Evolutionary conservation across 23 red algal genomes (phyloP).

Genomic region (Agarophyton chilense): DNA sequence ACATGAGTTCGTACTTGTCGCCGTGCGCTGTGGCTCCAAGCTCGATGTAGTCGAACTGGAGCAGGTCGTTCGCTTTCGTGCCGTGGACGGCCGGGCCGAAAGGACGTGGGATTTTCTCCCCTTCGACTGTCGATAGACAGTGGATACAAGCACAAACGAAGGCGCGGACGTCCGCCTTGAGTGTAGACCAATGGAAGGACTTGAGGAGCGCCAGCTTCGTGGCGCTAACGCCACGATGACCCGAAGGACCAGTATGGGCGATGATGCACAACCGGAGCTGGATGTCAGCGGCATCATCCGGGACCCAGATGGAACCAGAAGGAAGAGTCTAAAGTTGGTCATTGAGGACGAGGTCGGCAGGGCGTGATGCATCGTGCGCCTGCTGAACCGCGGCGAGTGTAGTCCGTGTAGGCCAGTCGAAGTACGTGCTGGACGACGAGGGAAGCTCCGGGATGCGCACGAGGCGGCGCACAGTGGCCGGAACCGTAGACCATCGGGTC

Average conservation of each 20-base stretch:
- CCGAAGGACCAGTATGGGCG: slow-evolving; percentile 15
- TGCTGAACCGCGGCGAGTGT: slow-evolving; percentile 1
- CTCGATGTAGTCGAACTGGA: slow-evolving; percentile 57
- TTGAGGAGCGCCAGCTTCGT: no score
- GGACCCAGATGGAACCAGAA: slow-evolving; percentile 32
- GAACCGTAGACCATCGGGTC: slow-evolving; percentile 10
- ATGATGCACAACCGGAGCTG: slow-evolving; percentile 30
- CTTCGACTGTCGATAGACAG: slow-evolving; percentile 43
- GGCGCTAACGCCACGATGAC: neutral
- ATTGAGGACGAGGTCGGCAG: neutral
- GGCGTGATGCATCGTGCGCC: neutral
- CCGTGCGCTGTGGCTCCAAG: neutral
- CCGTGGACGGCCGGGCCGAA: slow-evolving; percentile 7
- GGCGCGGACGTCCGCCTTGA: slow-evolving; percentile 22
- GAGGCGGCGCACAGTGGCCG: neutral
- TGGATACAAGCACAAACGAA: slow-evolving; percentile 46
- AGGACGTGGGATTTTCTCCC: slow-evolving; percentile 49
- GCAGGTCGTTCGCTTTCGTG: slow-evolving; percentile 33
- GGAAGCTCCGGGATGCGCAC: slow-evolving; percentile 23
- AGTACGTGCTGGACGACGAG: slow-evolving; percentile 10
- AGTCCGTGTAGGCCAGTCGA: slow-evolving; percentile 19
- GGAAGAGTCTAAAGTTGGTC: neutral
- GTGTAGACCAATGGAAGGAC: slow-evolving; percentile 16
- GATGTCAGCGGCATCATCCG: slow-evolving; percentile 19
- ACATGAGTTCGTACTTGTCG: slow-evolving; percentile 26